Base-by-base conservation (phyloP, 2,329 filamentous ascomycete genomes). In the Atkinsonella hypoxylon region DNA sequence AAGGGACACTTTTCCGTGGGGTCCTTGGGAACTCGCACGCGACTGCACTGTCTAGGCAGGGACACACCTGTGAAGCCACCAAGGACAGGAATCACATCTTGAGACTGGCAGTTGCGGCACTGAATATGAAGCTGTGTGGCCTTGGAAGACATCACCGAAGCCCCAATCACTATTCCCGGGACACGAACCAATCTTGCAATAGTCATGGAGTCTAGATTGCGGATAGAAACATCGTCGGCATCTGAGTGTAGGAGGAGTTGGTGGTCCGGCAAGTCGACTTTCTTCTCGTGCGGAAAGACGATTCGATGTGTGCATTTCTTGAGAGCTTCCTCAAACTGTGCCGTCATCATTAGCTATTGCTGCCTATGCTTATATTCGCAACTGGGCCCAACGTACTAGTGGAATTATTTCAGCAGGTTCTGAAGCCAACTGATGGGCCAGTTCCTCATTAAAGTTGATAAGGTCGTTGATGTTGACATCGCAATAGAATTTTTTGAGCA, bases 141-240 rank as follows among this genome's bases (percentile, higher is more conserved):
- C 73, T 98, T 97, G 12, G 91, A 97, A 2, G 90, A 95, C 67
- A 97, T 85, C 17, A 95, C 95, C 1, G 91, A 96, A 45, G 93
- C 93, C 45, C 93, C 91, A 57, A 98, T 98, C 53, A 98, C 89
- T 57, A 98, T 98, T 47, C 93, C 94, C 1, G 93, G 93, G 51
- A 98, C 95, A 51, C 91, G 82, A 39, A 98, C 91, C n/a, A 98
- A 83, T 59, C 89, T 84, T 5, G 91, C 89, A 58, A 98, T 94
- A 56, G 89, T 91, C 55, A 87, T 85, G 9, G 93, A 94, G 60
- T 94, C 93, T 39, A 98, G 79, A 58, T 96, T 89, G 57, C 93
- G 86, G 60, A 98, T 97, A 0, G 91, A 93, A 31, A 90, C 89
- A 65, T 94, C 83, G 48, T 91, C 85, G 56, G 89, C 89, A 52